Evolutionary conservation across 73 alveolate species (phyloP), one percentile per base, ranked within the genome.

Genomic region (Stentor roeselii): DNA sequence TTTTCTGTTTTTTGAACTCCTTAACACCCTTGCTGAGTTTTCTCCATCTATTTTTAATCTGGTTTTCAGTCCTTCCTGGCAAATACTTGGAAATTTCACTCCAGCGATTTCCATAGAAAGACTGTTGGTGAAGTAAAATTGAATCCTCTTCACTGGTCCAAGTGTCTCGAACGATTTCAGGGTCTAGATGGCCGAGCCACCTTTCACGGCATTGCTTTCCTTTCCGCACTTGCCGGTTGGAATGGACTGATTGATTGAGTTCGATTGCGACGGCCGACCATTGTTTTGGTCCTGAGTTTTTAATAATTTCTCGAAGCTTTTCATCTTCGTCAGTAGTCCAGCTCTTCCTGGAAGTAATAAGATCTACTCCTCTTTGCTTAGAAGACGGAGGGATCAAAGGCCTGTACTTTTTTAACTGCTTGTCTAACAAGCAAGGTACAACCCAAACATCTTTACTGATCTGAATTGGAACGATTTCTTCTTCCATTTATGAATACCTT

Each of bases 201-300:
- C 98, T 82, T 77, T 94, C 98, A 42, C 98, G 61, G 59, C 98
- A 94, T 76, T 94, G 94, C 84, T 94, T 94, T 6, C 98, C 98
- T 76, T 92, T 94, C 76, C 95, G 74, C 3, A 85, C 34, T 75
- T 61, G 30, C 21, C n/a, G 40, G 0, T 78, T 84, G 1, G 60
- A 34, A 40, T 86, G 80, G n/a, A 34, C n/a, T 21, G 41, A 15
- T 0, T 30, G 38, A 59, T 89, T 89, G 36, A 89, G 37, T 35
- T 42, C 76, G 4, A 67, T 82, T 3, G 95, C 91, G 36, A 89
- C 82, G 39, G 67, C 67, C 59, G 84, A 40, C 95, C 95, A 89
- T 41, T 86, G 87, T 38, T 85, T 67, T 11, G 67, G 67, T 50
- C 67, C 67, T 11, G 6, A 11, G 67, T 50, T 50, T 50, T 50